A percentile compares a stretch with the other conserved stretches of the same genome.
Evolutionary conservation across 2,329 filamentous ascomycete species (phyloP).

Genomic region (Colletotrichum salicis): DNA sequence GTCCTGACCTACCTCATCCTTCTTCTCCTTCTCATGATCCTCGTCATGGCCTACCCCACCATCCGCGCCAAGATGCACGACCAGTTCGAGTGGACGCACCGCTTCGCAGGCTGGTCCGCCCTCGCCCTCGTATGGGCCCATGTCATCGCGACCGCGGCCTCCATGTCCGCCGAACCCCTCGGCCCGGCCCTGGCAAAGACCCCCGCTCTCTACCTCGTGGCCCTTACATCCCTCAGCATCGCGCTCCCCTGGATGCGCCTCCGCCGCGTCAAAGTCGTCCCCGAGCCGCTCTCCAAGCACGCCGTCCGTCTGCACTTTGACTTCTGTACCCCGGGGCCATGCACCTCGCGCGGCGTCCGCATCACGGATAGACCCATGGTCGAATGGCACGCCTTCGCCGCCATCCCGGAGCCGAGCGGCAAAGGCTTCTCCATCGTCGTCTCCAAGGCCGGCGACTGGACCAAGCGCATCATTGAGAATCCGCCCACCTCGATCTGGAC

Average conservation of each 20-base stretch:
- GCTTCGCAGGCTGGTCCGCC: conserved; percentile 76
- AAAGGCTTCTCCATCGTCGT: conserved; percentile 75
- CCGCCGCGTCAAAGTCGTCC: conserved; percentile 73
- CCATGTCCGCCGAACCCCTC: conserved; percentile 49
- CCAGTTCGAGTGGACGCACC: conserved; percentile 76
- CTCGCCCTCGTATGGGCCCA: conserved; percentile 74
- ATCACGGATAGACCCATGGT: conserved; percentile 71
- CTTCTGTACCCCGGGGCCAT: conserved; percentile 66
- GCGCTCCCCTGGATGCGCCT: conserved; percentile 80
- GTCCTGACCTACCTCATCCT: conserved; percentile 68
- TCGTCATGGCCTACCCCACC: conserved; percentile 70
- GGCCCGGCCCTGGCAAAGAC: conserved; percentile 50
- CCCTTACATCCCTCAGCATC: conserved; percentile 71
- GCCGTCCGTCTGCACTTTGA: conserved; percentile 78
- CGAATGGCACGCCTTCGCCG: conserved; percentile 82
- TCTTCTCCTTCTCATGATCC: conserved; percentile 66
- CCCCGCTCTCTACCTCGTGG: conserved; percentile 73
- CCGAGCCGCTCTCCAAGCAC: conserved; percentile 76
- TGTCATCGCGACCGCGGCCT: conserved; percentile 61
- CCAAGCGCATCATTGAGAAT: conserved; percentile 68
- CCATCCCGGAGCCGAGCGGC: conserved; percentile 67
- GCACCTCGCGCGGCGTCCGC: conserved; percentile 51
- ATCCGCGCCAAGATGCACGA: conserved; percentile 74
- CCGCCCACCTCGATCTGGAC: conserved; percentile 74
- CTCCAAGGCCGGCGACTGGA: conserved; percentile 82